A percentile compares a stretch with the other conserved stretches of the same genome.
Conservation (phyloP, 2,329 filamentous ascomycete genomes). For the Annulohypoxylon truncatum region DNA sequence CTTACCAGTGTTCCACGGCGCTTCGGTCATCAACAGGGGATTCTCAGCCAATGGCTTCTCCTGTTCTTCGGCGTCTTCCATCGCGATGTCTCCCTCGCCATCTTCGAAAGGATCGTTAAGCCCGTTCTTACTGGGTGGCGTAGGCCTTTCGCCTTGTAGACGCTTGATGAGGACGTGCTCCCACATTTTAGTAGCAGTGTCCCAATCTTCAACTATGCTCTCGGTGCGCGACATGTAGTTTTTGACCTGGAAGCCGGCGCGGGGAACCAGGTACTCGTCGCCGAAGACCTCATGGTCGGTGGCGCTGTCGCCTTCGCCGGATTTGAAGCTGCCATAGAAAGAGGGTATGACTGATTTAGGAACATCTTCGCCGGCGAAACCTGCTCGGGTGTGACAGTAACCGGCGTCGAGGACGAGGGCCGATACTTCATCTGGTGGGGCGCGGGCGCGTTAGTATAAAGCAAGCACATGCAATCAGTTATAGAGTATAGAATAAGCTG, state of each 20-base stretch:
- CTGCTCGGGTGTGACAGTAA: slow-evolving; percentile 89
- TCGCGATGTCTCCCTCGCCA: slow-evolving; percentile 69
- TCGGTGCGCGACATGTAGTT: slow-evolving; percentile 88
- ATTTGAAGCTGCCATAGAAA: slow-evolving; percentile 78
- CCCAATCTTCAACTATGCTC: slow-evolving; percentile 96
- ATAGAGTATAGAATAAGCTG: neutral
- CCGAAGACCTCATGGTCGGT: slow-evolving; percentile 76
- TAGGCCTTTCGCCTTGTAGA: slow-evolving; percentile 80
- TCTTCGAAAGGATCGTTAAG: slow-evolving; percentile 78
- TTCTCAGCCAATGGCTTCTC: slow-evolving; percentile 90
- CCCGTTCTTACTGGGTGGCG: slow-evolving; percentile 78
- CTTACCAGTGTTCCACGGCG: slow-evolving; percentile 90
- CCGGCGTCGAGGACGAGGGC: slow-evolving; percentile 97
- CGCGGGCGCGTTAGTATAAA: slow-evolving; percentile 27
- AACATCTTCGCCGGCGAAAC: slow-evolving; percentile 97
- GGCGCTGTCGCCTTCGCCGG: slow-evolving; percentile 58
- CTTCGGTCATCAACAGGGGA: slow-evolving; percentile 92
- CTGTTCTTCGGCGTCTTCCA: slow-evolving; percentile 68
- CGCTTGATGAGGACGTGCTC: slow-evolving; percentile 91
- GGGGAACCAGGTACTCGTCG: slow-evolving; percentile 87
- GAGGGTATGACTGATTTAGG: slow-evolving; percentile 94
- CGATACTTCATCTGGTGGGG: slow-evolving; percentile 85
- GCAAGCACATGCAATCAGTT: neutral
- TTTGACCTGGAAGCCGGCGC: slow-evolving; percentile 80
- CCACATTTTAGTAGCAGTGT: slow-evolving; percentile 88